phyloP scores from a whole-genome alignment of 1,284 basidiomycete genomes.

The Cutaneotrichosporon dermatis region DNA sequence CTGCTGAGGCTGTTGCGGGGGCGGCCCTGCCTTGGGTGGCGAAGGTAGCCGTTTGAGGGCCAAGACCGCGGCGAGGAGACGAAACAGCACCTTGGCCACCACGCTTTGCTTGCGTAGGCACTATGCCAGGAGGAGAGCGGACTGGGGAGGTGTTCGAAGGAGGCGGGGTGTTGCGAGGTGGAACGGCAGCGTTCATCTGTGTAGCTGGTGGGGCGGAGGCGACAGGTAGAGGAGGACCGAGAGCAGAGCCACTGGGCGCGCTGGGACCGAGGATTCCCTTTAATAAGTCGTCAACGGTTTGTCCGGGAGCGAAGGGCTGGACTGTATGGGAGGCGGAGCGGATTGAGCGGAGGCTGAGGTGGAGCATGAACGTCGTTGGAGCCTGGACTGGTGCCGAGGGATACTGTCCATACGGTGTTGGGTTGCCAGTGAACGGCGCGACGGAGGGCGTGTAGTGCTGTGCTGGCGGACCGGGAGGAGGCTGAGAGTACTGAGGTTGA shows the following conservation, averaged over 20 bases:
- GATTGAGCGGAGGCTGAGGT: not conserved
- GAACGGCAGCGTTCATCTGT: not conserved
- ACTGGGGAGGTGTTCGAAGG: not conserved
- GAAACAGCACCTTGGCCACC: not conserved
- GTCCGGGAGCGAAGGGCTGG: not conserved
- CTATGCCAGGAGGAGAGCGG: not conserved
- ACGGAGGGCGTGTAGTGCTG: not conserved
- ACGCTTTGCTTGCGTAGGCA: not conserved
- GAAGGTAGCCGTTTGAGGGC: not conserved
- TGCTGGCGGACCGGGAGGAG: not conserved
- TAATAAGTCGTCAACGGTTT: slow-evolving; percentile 43
- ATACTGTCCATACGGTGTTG: not conserved
- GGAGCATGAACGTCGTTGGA: not conserved
- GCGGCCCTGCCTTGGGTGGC: not conserved
- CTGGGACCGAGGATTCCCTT: slow-evolving; percentile 32
- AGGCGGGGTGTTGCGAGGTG: not conserved
- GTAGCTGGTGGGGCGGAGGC: not conserved
- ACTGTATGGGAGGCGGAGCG: not conserved
- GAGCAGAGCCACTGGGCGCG: not conserved
- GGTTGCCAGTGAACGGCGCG: not conserved
- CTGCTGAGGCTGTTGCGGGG: not conserved
- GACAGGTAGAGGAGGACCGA: not conserved
- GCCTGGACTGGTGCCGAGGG: not conserved
- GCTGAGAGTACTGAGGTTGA: not conserved
- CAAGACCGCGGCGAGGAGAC: not conserved